These are phyloP conservation scores for Spencermartinsiella ligniputridi DNA, from an alignment of 1,139 yeast genomes.

Conservation along the genomic window DNA sequence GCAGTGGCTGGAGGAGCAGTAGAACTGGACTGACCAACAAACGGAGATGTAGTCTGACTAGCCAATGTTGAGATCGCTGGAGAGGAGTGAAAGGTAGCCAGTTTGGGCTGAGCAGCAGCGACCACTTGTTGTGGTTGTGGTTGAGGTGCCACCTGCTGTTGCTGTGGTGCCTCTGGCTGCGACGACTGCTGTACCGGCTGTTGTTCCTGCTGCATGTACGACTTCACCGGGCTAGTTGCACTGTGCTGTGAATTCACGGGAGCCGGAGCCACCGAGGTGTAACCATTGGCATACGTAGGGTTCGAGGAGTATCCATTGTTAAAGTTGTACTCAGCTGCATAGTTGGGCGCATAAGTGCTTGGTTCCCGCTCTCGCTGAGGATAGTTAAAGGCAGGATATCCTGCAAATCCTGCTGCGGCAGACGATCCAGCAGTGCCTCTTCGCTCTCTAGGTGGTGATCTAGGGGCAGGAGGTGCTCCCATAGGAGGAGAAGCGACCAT, in stretches of 20 bases:
- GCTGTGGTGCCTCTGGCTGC: too few relatives aligned
- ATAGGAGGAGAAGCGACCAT: not conserved
- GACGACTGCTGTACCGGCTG: too few relatives aligned
- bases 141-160: too few relatives aligned
- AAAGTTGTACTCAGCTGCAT: too few relatives aligned
- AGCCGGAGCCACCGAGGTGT: not conserved
- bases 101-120: conserved; percentile 6
- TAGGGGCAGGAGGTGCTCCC: not conserved
- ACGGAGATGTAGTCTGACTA: too few relatives aligned
- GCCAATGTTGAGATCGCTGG: not conserved
- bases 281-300: not conserved
- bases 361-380: too few relatives aligned
- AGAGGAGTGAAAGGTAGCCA: conserved; percentile 1
- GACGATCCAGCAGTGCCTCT: not conserved
- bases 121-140: too few relatives aligned
- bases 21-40: not conserved
- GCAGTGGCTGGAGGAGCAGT: conserved; percentile 2
- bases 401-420: not conserved
- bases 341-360: too few relatives aligned
- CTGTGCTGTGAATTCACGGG: not conserved
- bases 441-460: not conserved
- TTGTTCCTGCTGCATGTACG: too few relatives aligned
- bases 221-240: not conserved
- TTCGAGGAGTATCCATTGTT: not conserved
- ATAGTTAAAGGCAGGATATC: not conserved